phyloP scores from a whole-genome alignment of 2,329 filamentous ascomycete genomes.

The Sordariomycetes sp. region DNA sequence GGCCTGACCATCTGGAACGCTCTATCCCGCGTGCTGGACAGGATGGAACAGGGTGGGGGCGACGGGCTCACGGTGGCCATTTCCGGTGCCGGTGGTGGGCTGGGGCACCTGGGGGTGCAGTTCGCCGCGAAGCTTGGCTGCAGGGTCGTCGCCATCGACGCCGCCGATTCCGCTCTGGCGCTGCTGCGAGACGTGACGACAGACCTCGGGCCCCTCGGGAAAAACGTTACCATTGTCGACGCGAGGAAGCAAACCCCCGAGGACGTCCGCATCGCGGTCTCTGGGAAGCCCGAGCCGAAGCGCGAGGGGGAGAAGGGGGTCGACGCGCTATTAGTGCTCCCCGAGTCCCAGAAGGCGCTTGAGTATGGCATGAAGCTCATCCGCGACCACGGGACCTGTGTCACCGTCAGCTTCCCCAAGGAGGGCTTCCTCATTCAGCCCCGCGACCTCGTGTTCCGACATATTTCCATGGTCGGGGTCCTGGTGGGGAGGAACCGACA shows the following conservation, averaged over 20 bases:
- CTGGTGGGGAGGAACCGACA: neutral
- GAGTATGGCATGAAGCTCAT: neutral
- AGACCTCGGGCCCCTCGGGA: neutral
- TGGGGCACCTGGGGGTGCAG: neutral
- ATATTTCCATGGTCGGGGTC: neutral
- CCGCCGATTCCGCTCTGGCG: neutral
- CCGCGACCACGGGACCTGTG: neutral
- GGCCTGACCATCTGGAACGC: constrained; percentile 7
- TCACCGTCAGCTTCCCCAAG: neutral
- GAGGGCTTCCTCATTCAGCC: neutral
- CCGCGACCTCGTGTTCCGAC: neutral
- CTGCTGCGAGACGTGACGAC: neutral
- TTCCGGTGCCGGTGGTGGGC: neutral
- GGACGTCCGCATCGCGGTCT: neutral
- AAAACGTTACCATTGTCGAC: neutral
- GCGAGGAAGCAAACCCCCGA: neutral
- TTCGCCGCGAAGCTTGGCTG: neutral
- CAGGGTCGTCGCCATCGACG: neutral
- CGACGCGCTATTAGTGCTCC: neutral
- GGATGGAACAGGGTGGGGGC: neutral
- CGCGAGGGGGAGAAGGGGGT: neutral
- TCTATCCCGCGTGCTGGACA: neutral
- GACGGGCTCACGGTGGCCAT: neutral
- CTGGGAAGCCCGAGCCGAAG: neutral
- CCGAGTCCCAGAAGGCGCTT: neutral